Evolutionary conservation across 495 filamentous ascomycete genomes (phyloP).

Genomic region (Entonaema liquescens): DNA sequence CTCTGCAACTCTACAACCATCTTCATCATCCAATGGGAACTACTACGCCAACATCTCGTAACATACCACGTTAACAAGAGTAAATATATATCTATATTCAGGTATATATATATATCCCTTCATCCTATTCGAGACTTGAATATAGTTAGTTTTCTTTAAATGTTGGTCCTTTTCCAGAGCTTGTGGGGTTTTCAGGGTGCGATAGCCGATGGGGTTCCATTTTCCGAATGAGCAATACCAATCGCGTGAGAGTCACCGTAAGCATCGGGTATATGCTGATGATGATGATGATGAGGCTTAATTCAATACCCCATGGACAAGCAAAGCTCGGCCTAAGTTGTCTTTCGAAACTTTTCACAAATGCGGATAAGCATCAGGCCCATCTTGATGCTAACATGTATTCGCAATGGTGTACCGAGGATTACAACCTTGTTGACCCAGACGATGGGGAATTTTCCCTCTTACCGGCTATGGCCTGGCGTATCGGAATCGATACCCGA

Average conservation of each 20-base stretch:
- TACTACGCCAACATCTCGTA: not conserved
- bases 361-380: not conserved
- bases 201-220: not conserved
- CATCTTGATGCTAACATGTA: not conserved
- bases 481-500: conserved; percentile 29
- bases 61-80: not conserved
- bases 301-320: not conserved
- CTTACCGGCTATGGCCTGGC: conserved; percentile 24
- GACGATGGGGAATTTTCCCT: conserved; percentile 6
- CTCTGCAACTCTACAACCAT: not conserved
- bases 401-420: conserved; percentile 5
- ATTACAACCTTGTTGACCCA: conserved; percentile 6
- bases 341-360: not conserved
- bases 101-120: no score
- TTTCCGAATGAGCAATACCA: not conserved
- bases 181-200: not conserved
- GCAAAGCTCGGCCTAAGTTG: no score
- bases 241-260: not conserved
- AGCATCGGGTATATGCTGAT: no score
- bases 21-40: not conserved
- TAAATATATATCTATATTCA: no score
- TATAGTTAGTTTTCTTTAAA: no score
- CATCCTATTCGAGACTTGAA: no score
- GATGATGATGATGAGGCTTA: no score
- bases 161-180: no score